phyloP scores from a whole-genome alignment of 768 basidiomycete species.

The Coprinopsis marcescibilis region DNA sequence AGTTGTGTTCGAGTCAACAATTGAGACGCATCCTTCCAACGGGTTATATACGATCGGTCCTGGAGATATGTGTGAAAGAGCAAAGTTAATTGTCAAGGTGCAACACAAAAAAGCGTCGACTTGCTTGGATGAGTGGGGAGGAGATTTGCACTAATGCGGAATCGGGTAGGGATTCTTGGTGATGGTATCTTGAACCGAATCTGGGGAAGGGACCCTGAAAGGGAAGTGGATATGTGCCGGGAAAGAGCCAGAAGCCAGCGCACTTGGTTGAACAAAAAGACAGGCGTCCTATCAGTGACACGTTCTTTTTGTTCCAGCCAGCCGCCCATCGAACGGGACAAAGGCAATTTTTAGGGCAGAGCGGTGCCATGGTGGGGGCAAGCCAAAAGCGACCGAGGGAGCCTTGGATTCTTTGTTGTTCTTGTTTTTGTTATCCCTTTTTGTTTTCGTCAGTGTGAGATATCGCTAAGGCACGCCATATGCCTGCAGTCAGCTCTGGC shows the following conservation, averaged over 20 bases:
- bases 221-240: constrained; percentile 6
- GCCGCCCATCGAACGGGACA: constrained; percentile 8
- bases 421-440: constrained; percentile 11
- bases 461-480: constrained; percentile 12
- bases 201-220: constrained; percentile 4
- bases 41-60: constrained; percentile 10
- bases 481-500: constrained; percentile 8
- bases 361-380: neutral
- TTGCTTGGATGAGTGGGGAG: constrained; percentile 2
- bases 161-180: constrained; percentile 5
- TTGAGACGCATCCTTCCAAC: constrained; percentile 3
- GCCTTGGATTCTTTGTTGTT: constrained; percentile 11
- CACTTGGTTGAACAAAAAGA: constrained; percentile 8
- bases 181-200: constrained; percentile 3
- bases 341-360: constrained; percentile 4
- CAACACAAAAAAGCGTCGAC: constrained; percentile 10
- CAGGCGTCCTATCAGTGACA: constrained; percentile 9
- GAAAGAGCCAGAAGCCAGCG: constrained; percentile 1
- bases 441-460: constrained; percentile 8
- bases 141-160: constrained; percentile 8
- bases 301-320: constrained; percentile 11
- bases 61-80: constrained; percentile 12
- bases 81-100: constrained; percentile 11
- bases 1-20: constrained; percentile 9
- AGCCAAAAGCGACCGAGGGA: neutral